phyloP scores from a whole-genome alignment of 2,329 filamentous ascomycete genomes.

The Epichloe sp. region DNA sequence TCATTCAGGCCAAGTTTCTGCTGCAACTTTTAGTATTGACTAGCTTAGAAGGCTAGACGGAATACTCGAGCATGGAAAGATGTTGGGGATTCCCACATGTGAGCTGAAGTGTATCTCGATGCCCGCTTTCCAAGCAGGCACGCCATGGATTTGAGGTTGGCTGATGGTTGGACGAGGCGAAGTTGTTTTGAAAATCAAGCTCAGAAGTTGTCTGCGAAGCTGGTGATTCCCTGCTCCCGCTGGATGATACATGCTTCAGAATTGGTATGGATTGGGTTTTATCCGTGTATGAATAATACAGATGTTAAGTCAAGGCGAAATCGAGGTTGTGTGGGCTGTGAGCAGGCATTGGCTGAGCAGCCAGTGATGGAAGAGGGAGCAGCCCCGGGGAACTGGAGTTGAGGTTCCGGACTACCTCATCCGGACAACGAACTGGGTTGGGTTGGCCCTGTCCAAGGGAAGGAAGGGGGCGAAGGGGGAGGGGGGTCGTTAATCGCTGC shows the following conservation, averaged over 20 bases:
- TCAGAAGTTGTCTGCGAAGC: neutral
- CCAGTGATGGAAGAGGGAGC: neutral
- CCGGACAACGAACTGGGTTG: neutral
- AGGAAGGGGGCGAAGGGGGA: too few species aligned
- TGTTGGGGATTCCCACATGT: neutral
- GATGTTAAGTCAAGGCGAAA: neutral
- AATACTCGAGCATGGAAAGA: neutral
- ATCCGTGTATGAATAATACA: slow-evolving; percentile 1
- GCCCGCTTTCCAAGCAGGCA: neutral
- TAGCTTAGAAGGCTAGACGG: neutral
- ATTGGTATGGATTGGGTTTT: neutral
- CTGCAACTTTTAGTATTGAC: too few species aligned
- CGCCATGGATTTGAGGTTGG: too few species aligned
- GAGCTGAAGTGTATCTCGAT: neutral
- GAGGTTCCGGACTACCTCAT: neutral
- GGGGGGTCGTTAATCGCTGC: neutral
- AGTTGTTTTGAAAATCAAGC: neutral
- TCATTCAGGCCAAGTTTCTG: too few species aligned
- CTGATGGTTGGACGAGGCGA: neutral
- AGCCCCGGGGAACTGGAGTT: neutral
- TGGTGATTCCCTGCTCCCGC: neutral
- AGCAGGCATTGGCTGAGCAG: neutral
- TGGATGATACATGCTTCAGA: neutral
- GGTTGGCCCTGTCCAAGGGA: neutral
- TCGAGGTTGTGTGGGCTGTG: neutral